Percentiles rank a stretch among this genome's conserved stretches.
These are phyloP conservation scores for Medicago lupulina DNA, from an alignment of 306 rosid species.

Conservation along the genomic window DNA sequence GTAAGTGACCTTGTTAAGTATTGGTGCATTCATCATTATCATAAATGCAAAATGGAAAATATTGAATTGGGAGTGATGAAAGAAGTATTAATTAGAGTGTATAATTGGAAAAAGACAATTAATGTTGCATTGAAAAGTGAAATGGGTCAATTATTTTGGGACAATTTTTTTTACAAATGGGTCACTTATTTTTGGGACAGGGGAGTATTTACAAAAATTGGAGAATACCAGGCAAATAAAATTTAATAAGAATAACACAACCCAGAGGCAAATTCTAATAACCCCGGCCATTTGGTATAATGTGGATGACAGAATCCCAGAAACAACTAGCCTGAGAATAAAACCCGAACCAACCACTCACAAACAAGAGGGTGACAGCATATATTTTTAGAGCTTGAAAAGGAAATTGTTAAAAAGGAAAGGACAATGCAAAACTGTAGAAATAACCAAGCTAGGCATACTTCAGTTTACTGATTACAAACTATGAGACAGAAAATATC, in stretches of 20 bases:
- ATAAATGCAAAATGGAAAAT: too few relatives aligned
- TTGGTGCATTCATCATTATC: too few relatives aligned
- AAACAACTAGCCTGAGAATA: not conserved
- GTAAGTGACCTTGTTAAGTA: too few relatives aligned
- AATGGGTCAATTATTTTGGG: too few relatives aligned
- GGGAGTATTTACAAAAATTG: not conserved
- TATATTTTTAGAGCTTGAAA: not conserved
- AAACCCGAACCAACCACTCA: not conserved
- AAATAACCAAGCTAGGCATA: not conserved
- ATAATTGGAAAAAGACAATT: too few relatives aligned
- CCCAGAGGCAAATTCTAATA: not conserved
- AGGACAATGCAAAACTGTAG: not conserved
- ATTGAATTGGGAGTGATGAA: too few relatives aligned
- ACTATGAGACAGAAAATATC: not conserved
- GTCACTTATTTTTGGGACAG: too few relatives aligned
- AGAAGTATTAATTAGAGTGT: too few relatives aligned
- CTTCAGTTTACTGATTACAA: constrained; percentile 7
- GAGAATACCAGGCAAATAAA: not conserved
- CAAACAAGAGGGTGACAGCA: not conserved
- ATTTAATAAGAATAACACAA: not conserved
- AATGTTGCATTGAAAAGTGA: too few relatives aligned
- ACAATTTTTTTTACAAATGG: too few relatives aligned
- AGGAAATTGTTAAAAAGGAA: not conserved
- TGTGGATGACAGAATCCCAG: not conserved
- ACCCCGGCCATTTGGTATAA: not conserved